phyloP scores from a whole-genome alignment of 2,329 filamentous ascomycete genomes.

The Sporothrix curviconia region DNA sequence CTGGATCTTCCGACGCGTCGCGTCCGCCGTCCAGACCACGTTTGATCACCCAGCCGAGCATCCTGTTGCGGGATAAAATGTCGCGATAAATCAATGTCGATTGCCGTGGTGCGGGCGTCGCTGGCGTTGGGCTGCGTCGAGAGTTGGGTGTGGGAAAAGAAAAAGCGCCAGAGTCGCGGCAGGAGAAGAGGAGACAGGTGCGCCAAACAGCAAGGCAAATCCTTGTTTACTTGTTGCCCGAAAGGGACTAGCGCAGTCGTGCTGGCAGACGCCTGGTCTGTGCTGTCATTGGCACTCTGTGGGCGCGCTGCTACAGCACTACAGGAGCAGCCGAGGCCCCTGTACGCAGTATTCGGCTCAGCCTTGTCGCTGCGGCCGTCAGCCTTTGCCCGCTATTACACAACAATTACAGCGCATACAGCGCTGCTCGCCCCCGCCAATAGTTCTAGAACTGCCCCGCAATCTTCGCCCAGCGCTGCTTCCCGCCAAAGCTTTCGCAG shows the following conservation, averaged over 20 bases:
- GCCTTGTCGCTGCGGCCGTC: not conserved
- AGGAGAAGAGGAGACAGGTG: not conserved
- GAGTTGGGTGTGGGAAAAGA: not conserved
- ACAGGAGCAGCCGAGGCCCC: not conserved
- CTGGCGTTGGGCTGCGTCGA: not conserved
- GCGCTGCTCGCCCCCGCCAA: not conserved
- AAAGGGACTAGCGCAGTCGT: slow-evolving; percentile 19
- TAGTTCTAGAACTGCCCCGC: not conserved
- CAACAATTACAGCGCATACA: no score
- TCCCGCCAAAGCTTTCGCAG: slow-evolving; percentile 4
- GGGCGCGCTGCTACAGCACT: not conserved
- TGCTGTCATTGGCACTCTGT: slow-evolving; percentile 7
- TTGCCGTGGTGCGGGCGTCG: not conserved
- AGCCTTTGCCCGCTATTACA: not conserved
- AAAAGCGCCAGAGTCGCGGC: not conserved
- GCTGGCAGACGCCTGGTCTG: slow-evolving; percentile 9
- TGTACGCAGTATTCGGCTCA: not conserved
- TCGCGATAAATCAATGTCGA: not conserved
- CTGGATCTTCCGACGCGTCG: slow-evolving; percentile 18
- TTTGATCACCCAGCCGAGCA: slow-evolving; percentile 57
- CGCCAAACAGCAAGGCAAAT: not conserved
- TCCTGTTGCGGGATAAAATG: slow-evolving; percentile 23
- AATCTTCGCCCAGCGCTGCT: slow-evolving; percentile 7
- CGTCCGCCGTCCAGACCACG: slow-evolving; percentile 31
- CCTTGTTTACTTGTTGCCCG: slow-evolving; percentile 25